These are phyloP conservation scores for Epichloe baconii DNA, from an alignment of 2,329 filamentous ascomycete genomes.

Conservation along the genomic window DNA sequence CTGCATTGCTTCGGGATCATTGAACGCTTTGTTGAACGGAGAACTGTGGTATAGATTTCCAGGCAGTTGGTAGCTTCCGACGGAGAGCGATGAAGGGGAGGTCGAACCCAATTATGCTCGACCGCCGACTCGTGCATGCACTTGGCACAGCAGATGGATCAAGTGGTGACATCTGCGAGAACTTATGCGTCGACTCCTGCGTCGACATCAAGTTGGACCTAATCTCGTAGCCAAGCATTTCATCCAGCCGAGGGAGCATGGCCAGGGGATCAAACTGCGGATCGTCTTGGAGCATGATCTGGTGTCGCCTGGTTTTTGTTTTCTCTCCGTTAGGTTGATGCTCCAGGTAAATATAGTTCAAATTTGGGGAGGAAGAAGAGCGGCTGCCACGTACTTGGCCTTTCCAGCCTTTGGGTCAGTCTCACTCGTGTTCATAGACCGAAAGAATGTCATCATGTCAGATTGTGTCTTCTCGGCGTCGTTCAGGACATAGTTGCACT, in stretches of 20 bases:
- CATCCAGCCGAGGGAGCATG: constrained; percentile 17
- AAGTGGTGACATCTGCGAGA: constrained; percentile 32
- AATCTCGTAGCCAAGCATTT: constrained; percentile 23
- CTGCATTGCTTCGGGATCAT: constrained; percentile 9
- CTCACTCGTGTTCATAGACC: constrained; percentile 36
- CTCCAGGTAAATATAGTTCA: too few species aligned
- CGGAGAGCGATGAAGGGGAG: constrained; percentile 23
- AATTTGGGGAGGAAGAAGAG: not conserved
- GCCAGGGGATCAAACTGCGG: constrained; percentile 48
- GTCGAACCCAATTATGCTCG: constrained; percentile 18
- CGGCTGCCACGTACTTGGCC: constrained; percentile 47
- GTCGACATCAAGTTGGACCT: constrained; percentile 21
- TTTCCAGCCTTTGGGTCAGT: constrained; percentile 61
- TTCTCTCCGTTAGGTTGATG: too few species aligned
- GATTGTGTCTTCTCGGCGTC: constrained; percentile 67
- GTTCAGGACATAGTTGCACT: constrained; percentile 72
- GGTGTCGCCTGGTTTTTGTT: constrained; percentile 44
- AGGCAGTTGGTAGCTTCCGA: constrained; percentile 19
- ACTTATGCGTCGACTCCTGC: constrained; percentile 24
- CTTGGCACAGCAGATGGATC: constrained; percentile 15
- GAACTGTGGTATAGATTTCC: constrained; percentile 22
- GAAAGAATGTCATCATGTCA: constrained; percentile 57
- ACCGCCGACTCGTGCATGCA: constrained; percentile 16
- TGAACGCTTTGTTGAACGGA: constrained; percentile 12
- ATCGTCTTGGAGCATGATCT: constrained; percentile 70